Evolutionary conservation across 1,284 basidiomycete species (phyloP).

Genomic region (Cutaneotrichosporon spelunceum): DNA sequence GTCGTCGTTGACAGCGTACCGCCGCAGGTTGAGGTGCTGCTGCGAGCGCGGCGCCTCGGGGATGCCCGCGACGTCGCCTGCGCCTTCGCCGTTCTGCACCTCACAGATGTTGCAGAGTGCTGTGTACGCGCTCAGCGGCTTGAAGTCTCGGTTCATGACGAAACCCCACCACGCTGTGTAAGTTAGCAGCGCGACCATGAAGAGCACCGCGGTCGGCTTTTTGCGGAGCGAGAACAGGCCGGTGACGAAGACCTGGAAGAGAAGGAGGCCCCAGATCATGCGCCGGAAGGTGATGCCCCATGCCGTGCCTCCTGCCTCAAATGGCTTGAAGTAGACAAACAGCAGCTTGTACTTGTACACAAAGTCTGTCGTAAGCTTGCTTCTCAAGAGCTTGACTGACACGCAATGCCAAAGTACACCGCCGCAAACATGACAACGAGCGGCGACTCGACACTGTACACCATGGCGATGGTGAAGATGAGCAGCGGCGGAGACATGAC

Average conservation of each 20-base stretch:
- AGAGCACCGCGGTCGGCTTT: conserved; percentile 54
- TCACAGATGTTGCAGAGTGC: conserved; percentile 77
- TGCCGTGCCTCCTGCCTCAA: conserved; percentile 52
- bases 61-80: conserved; percentile 68
- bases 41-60: conserved; percentile 73
- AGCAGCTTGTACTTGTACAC: conserved; percentile 98
- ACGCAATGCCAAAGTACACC: conserved; percentile 88
- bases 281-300: conserved; percentile 90
- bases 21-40: conserved; percentile 74
- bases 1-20: conserved; percentile 89
- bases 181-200: conserved; percentile 71
- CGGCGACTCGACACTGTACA: conserved; percentile 93
- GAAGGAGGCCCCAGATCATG: conserved; percentile 79
- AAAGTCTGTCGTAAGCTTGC: conserved; percentile 55
- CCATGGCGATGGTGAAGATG: conserved; percentile 88
- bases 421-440: conserved; percentile 91
- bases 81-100: conserved; percentile 77
- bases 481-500: conserved; percentile 93
- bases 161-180: conserved; percentile 77
- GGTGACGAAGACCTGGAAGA: conserved; percentile 85
- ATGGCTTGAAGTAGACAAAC: conserved; percentile 59
- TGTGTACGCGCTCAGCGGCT: conserved; percentile 76
- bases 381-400: conserved; percentile 29
- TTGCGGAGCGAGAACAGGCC: conserved; percentile 80
- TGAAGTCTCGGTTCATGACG: conserved; percentile 66